phyloP scores from a whole-genome alignment of 1,139 yeast genomes.

The Geotrichum australiense region DNA sequence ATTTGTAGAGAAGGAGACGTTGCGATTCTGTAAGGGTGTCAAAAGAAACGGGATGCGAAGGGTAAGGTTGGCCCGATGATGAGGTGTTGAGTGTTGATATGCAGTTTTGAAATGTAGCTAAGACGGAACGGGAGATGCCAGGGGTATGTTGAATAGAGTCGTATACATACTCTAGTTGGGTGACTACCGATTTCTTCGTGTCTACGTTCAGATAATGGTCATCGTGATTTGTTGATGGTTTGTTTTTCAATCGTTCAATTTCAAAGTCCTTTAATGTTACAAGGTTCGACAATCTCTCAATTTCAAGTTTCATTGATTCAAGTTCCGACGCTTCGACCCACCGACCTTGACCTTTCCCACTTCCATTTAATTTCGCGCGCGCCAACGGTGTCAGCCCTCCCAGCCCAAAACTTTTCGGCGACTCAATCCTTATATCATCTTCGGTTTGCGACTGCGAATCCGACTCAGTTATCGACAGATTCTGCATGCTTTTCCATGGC shows the following conservation, averaged over 20 bases:
- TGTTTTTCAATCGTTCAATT: constrained; percentile 2
- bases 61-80: neutral
- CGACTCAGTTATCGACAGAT: constrained; percentile 10
- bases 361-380: neutral
- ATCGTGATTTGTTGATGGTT: neutral
- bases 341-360: neutral
- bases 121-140: constrained; percentile 6
- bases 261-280: neutral
- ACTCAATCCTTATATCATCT: constrained; percentile 1
- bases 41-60: constrained; percentile 6
- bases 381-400: neutral
- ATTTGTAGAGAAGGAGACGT: constrained; percentile 13
- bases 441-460: constrained; percentile 10
- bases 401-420: no score
- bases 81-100: neutral
- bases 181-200: neutral
- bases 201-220: neutral
- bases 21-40: constrained; percentile 10
- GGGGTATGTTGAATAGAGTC: constrained; percentile 7
- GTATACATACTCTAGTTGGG: constrained; percentile 10
- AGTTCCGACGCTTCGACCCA: constrained; percentile 5
- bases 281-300: neutral
- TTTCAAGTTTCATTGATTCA: constrained; percentile 3
- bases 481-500: neutral
- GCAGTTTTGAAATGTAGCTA: constrained; percentile 12